A percentile compares a stretch with the other conserved stretches of the same genome.
Conservation (phyloP, 306 rosid genomes). For the Lathyrus sativus region DNA sequence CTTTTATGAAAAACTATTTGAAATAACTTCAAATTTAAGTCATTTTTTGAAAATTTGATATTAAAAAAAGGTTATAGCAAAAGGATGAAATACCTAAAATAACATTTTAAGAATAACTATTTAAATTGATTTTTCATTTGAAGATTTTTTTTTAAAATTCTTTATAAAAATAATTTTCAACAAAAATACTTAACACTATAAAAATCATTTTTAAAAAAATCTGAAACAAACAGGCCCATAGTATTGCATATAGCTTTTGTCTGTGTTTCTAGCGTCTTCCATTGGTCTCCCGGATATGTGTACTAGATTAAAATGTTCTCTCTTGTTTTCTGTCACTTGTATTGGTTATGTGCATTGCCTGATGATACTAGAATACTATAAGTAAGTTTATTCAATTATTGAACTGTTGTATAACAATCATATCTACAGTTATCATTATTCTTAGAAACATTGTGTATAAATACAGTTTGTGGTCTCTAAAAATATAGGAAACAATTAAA, state of each 20-base stretch:
- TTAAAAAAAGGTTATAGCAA: too few relatives aligned
- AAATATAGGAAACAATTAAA: neutral
- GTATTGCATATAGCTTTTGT: slow-evolving; percentile 1
- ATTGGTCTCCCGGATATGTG: neutral
- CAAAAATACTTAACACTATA: too few relatives aligned
- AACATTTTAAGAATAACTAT: too few relatives aligned
- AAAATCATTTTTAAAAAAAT: too few relatives aligned
- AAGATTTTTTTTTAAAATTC: too few relatives aligned
- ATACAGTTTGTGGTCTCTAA: neutral
- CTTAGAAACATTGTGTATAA: neutral
- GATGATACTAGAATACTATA: neutral
- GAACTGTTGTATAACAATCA: neutral
- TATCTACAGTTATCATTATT: neutral
- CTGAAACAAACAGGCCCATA: neutral
- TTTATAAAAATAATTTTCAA: too few relatives aligned
- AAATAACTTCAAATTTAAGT: too few relatives aligned
- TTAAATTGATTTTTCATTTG: too few relatives aligned
- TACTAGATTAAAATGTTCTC: neutral
- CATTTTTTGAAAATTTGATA: too few relatives aligned
- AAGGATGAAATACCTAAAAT: too few relatives aligned
- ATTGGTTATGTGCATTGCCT: neutral
- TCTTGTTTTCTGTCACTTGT: neutral
- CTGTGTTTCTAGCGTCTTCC: too few relatives aligned
- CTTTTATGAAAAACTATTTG: too few relatives aligned
- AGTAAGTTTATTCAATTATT: neutral